phyloP scores from a whole-genome alignment of 257 asterid genomes.

The Salvia rosmarinus region DNA sequence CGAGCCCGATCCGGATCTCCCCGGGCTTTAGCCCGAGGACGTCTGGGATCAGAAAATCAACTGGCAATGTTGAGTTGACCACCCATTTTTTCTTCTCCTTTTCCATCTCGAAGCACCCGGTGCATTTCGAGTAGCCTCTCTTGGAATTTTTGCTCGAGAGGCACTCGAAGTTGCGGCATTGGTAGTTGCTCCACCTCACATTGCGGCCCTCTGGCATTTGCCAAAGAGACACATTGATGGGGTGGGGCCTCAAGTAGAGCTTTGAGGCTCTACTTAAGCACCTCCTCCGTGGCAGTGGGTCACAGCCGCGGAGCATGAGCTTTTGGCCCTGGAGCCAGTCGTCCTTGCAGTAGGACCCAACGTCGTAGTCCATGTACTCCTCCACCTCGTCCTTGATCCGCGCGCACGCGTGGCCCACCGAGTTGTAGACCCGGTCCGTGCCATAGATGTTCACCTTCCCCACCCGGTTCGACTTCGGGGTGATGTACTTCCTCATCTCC shows the following conservation, averaged over 20 bases:
- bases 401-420: conserved; percentile 87
- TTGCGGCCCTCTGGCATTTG: conserved; percentile 78
- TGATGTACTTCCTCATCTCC: conserved; percentile 87
- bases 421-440: conserved; percentile 56
- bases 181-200: conserved; percentile 87
- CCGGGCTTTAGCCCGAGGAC: conserved; percentile 59
- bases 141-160: conserved; percentile 73
- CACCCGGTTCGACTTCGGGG: conserved; percentile 68
- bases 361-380: conserved; percentile 85
- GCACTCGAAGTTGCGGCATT: conserved; percentile 75
- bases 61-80: conserved; percentile 40
- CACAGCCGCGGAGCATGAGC: conserved; percentile 86
- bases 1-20: conserved; percentile 77
- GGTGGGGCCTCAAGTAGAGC: conserved; percentile 68
- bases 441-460: conserved; percentile 74
- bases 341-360: conserved; percentile 87
- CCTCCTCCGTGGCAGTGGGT: conserved; percentile 81
- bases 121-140: conserved; percentile 70
- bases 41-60: conserved; percentile 59
- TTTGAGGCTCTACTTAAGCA: conserved; percentile 87
- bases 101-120: conserved; percentile 87
- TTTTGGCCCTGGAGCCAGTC: conserved; percentile 82
- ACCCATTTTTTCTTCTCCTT: conserved; percentile 81
- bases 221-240: conserved; percentile 90
- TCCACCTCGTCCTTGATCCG: conserved; percentile 71